Evolutionary conservation across 2,329 filamentous ascomycete genomes (phyloP), one percentile per base, ranked within the genome.

Genomic region (Epichloe sp.): DNA sequence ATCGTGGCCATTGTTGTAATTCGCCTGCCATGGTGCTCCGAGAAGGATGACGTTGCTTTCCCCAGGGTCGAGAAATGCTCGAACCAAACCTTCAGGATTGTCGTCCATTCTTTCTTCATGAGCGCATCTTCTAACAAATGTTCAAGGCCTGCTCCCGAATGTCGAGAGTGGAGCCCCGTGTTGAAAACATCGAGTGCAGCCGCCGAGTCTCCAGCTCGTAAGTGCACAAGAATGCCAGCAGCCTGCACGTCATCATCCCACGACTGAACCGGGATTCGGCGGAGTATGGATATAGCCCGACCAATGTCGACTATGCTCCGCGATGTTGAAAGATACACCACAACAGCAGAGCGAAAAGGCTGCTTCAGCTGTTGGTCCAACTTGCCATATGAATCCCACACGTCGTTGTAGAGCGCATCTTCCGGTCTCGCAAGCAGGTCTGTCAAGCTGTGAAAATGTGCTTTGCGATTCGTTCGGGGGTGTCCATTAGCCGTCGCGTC

Each of bases 241-340:
- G 66, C 58, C 3, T 77, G 65, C 4, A 68, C 52, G 3, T 63
- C 58, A 12, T 71, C 60, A 15, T 68, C 66, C 74, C 73, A 77
- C 6, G 61, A 52, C 0, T 63, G 55, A 2, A 56, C 37, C 0
- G 65, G 58, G 2, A 74, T 58, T 34, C 67, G 60, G 2, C 63
- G 62, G 48, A 78, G 75, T 2, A 78, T 53, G 3, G 71, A 65
- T 4, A 68, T 60, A n/a, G 75, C 66, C 51, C 74, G 70, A 58
- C 66, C 66, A 1, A 68, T 69, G 47, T 78, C 73, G 3, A 71
- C 61, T 8, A 68, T 56, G n/a, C 69, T 67, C 5, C 59, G 60
- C 3, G 74, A 76, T 15, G 57, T 63, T 5, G 71, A 63, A 10
- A 79, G 65, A 45, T 72, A 71, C 2, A 63, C 50, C 1, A 77